Conservation (phyloP, 2,329 filamentous ascomycete species). For the Fusarium liriodendri region DNA sequence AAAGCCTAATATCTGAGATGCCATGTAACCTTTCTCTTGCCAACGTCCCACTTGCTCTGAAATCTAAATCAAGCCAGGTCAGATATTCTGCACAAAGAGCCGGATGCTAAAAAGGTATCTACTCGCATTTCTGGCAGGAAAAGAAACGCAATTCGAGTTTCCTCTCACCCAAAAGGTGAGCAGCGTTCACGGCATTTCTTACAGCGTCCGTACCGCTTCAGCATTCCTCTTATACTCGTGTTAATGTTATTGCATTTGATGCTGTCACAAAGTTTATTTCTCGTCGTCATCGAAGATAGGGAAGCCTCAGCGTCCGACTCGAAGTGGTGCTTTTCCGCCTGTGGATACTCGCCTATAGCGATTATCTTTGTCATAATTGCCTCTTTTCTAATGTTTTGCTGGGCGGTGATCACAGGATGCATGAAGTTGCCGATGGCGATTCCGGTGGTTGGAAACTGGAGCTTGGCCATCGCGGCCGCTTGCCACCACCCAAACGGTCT, state of each 20-base stretch:
- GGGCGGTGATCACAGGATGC: background rate
- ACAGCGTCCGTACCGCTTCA: slow-evolving; percentile 15
- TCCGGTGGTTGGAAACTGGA: slow-evolving; percentile 2
- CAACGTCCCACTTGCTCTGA: no score
- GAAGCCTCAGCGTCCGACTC: background rate
- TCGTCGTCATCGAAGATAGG: background rate
- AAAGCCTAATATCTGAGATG: no score
- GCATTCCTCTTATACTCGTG: background rate
- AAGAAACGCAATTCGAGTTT: slow-evolving; percentile 2
- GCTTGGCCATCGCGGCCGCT: slow-evolving; percentile 11
- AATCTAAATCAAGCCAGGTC: no score
- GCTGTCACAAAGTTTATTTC: slow-evolving; percentile 14
- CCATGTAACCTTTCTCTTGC: no score
- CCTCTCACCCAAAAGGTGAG: background rate
- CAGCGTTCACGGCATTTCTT: slow-evolving; percentile 17
- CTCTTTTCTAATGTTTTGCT: background rate
- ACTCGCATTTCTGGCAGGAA: no score
- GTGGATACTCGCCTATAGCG: slow-evolving; percentile 14
- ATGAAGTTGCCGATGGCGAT: background rate
- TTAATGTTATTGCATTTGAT: slow-evolving; percentile 11
- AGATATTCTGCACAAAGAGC: no score
- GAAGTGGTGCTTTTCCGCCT: background rate
- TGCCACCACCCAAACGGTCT: slow-evolving; percentile 5
- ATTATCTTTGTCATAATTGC: background rate
- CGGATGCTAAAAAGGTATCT: no score